Evolutionary conservation across 495 filamentous ascomycete genomes (phyloP).

Genomic region (Geoglossum glabrum): DNA sequence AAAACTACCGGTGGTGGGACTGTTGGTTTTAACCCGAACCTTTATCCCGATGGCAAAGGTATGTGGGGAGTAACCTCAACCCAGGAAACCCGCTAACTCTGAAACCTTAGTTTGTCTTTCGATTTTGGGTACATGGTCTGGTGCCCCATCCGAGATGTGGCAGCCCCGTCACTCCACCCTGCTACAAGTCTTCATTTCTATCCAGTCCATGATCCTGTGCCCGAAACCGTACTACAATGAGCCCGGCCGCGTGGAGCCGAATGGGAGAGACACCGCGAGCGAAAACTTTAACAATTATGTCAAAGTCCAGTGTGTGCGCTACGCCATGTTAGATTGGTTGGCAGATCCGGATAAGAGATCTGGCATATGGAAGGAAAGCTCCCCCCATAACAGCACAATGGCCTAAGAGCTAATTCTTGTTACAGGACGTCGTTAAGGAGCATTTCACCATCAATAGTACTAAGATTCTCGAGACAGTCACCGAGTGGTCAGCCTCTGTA

Average conservation of each 20-base stretch:
- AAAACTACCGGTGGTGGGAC: constrained; percentile 1
- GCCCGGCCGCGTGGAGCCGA: not conserved
- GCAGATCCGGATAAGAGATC: not conserved
- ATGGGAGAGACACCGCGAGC: not conserved
- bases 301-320: not conserved
- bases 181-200: constrained; percentile 3
- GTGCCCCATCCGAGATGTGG: constrained; percentile 1
- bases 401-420: not conserved
- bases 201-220: constrained; percentile 4
- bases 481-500: not conserved
- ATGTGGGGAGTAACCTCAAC: not conserved
- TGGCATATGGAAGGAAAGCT: not conserved
- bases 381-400: not conserved
- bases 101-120: not conserved
- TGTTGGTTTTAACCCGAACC: constrained; percentile 1
- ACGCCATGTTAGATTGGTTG: not conserved
- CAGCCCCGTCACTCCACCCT: constrained; percentile 1
- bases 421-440: not conserved
- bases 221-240: constrained; percentile 1
- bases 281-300: constrained; percentile 1
- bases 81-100: not conserved
- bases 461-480: not conserved
- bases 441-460: constrained; percentile 1
- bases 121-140: not conserved
- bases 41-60: constrained; percentile 4